These are phyloP conservation scores for Carex myosuroides DNA, from an alignment of 176 grass and related monocot genomes.

Conservation along the genomic window DNA sequence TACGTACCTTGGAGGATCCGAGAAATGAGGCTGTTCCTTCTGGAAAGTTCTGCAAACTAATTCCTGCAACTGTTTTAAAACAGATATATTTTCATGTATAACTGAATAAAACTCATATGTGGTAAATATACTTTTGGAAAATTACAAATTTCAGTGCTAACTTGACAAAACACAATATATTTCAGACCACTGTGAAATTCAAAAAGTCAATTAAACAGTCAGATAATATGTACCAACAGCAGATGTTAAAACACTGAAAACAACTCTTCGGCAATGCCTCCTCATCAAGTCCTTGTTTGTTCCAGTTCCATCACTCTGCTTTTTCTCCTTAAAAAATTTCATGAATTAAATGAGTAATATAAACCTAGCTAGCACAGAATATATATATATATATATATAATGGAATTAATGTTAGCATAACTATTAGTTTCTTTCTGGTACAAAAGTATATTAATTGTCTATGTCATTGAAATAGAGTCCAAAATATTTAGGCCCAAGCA, in stretches of 20 bases:
- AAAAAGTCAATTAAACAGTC: neutral
- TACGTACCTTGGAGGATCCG: constrained; percentile 55
- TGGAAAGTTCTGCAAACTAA: constrained; percentile 77
- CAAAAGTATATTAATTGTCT: neutral
- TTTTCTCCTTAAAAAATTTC: neutral
- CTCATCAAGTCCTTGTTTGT: constrained; percentile 56
- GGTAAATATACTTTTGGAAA: neutral
- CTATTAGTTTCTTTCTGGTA: neutral
- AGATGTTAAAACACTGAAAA: constrained; percentile 66
- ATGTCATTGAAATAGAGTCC: neutral
- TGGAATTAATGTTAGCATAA: neutral
- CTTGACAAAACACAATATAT: neutral
- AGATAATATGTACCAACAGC: constrained; percentile 45
- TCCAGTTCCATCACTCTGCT: constrained; percentile 27
- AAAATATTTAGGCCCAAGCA: neutral
- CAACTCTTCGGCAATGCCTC: constrained; percentile 62
- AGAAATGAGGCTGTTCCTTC: constrained; percentile 67
- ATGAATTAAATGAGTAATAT: neutral
- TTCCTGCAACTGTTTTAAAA: constrained; percentile 57
- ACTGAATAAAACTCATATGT: neutral
- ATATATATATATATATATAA: neutral
- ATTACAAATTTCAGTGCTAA: neutral
- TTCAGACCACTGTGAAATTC: neutral
- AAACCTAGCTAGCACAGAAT: neutral
- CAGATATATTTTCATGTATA: neutral